A percentile compares a stretch with the other conserved stretches of the same genome.
phyloP scores from a whole-genome alignment of 2,329 filamentous ascomycete species.

The Fusarium pseudoanthophilum region DNA sequence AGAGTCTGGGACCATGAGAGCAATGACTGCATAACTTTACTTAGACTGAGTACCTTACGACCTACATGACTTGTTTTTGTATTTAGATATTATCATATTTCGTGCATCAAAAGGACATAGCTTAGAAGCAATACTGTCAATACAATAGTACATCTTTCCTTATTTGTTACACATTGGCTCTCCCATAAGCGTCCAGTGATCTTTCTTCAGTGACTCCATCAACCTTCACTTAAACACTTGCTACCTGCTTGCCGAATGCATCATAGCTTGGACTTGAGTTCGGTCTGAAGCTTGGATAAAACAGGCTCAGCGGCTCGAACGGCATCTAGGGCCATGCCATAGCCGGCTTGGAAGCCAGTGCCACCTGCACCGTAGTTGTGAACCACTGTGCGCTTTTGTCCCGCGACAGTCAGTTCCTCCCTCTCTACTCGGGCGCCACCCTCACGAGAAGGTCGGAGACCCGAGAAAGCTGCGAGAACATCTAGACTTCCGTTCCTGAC shows the following conservation, averaged over 20 bases:
- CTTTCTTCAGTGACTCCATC: not conserved
- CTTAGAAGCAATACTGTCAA: conserved; percentile 24
- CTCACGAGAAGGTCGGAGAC: not conserved
- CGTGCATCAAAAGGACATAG: conserved; percentile 10
- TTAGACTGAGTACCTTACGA: conserved; percentile 24
- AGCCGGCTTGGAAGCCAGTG: not conserved
- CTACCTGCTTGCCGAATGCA: not conserved
- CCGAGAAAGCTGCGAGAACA: not conserved
- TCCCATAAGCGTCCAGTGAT: not conserved
- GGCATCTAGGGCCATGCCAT: conserved; percentile 4
- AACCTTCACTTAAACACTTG: not conserved
- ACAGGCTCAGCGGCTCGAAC: not conserved
- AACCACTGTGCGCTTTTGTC: not conserved
- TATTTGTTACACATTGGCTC: not conserved
- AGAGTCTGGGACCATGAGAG: conserved; percentile 25
- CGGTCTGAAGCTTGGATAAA: not conserved
- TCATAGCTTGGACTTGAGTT: not conserved
- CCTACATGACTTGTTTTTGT: conserved; percentile 22
- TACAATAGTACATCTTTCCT: conserved; percentile 22
- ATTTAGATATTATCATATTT: conserved; percentile 15
- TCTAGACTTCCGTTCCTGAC: not conserved
- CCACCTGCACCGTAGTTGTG: conserved; percentile 8
- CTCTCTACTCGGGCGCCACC: not conserved
- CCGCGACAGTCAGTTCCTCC: rapidly evolving
- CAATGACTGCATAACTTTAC: not conserved